These are phyloP conservation scores for Russula dissimulans DNA, from an alignment of 768 basidiomycete genomes.

Conservation along the genomic window DNA sequence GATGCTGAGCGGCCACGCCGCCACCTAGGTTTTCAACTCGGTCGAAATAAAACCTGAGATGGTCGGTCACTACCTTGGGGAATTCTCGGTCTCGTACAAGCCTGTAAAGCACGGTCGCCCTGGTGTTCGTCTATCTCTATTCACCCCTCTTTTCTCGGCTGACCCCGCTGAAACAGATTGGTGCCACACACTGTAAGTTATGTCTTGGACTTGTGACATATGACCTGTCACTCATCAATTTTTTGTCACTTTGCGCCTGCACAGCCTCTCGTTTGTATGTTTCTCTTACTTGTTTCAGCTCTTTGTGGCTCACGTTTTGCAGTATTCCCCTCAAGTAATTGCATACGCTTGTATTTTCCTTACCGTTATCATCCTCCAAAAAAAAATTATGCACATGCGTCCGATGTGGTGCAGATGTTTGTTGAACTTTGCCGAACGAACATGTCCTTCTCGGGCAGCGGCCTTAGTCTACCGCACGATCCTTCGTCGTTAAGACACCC, in stretches of 20 bases:
- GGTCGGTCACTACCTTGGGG: conserved; percentile 98
- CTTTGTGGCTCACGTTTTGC: conserved; percentile 19
- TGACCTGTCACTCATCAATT: conserved; percentile 1
- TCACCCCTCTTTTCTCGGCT: background rate
- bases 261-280: conserved; percentile 70
- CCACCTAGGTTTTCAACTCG: conserved; percentile 72
- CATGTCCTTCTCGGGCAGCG: too few relatives aligned
- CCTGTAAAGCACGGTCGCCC: conserved; percentile 99
- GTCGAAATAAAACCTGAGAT: conserved; percentile 99
- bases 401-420: conserved; percentile 23
- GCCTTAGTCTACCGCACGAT: too few relatives aligned
- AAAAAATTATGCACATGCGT: conserved; percentile 36
- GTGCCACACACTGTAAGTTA: conserved; percentile 80
- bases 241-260: conserved; percentile 1
- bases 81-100: conserved; percentile 95
- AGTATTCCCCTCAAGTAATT: conserved; percentile 95
- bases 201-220: background rate
- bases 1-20: background rate
- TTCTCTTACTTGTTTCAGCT: background rate
- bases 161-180: conserved; percentile 44
- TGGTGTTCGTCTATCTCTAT: conserved; percentile 59
- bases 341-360: conserved; percentile 22
- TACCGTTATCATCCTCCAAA: conserved; percentile 22
- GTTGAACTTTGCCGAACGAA: background rate
- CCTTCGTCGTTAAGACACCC: too few relatives aligned